phyloP scores from a whole-genome alignment of 495 filamentous ascomycete species.

The Peziza echinospora region DNA sequence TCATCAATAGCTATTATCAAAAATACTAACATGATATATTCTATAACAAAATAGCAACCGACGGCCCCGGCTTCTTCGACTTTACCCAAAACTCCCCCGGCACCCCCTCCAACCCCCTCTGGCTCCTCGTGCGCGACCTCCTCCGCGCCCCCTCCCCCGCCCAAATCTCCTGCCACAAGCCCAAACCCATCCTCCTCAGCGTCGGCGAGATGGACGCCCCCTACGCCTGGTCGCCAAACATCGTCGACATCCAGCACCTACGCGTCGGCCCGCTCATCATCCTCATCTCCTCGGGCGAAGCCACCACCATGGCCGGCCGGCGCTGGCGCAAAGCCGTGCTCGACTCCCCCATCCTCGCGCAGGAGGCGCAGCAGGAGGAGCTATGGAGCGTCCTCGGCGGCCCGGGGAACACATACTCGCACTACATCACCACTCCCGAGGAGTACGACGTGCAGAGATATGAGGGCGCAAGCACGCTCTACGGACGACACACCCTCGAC shows the following conservation, averaged over 20 bases:
- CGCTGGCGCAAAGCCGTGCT: conserved; percentile 74
- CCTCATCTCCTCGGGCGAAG: conserved; percentile 75
- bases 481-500: conserved; percentile 75
- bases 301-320: conserved; percentile 83
- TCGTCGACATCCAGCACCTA: conserved; percentile 78
- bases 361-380: conserved; percentile 8
- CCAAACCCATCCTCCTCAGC: conserved; percentile 78
- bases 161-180: conserved; percentile 55
- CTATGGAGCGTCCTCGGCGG: conserved; percentile 49
- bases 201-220: conserved; percentile 60
- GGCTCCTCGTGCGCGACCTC: conserved; percentile 50
- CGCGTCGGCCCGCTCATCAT: conserved; percentile 77
- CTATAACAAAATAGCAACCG: too few species aligned
- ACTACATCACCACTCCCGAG: conserved; percentile 85
- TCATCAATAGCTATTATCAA: too few species aligned
- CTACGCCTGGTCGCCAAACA: conserved; percentile 76
- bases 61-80: conserved; percentile 83
- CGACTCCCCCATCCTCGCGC: conserved; percentile 18
- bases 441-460: conserved; percentile 83
- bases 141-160: conserved; percentile 49
- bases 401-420: conserved; percentile 85
- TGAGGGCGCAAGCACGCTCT: conserved; percentile 86
- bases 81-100: conserved; percentile 72
- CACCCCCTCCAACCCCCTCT: conserved; percentile 55
- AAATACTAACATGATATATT: too few species aligned